Base-by-base conservation (phyloP, 2,329 filamentous ascomycete genomes). In the Colletotrichum lindemuthianum region DNA sequence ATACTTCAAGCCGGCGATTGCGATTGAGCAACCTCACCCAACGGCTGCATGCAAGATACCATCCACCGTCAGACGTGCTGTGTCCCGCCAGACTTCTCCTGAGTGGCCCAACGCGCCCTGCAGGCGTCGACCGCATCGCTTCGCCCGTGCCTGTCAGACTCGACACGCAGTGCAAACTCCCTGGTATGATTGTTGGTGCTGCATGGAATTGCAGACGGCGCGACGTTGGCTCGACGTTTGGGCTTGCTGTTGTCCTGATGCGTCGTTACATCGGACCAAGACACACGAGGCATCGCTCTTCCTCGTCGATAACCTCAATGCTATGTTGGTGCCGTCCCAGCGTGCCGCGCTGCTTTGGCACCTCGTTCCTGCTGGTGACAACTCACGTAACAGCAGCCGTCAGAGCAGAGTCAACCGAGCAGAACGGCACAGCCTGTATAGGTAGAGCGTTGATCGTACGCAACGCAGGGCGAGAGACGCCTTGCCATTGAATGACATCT, bases 91-190 rank as follows among this genome's bases (percentile, higher is more conserved):
- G 48, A 41, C 49, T 45, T 54, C n/a, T 59, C 53, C 53, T 64
- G 33, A 53, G 34, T 37, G 40, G 39, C 13, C 48, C 43, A 16
- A 47, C 47, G 52, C 48, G 5, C 32, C 11, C 52, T 66, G 59
- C 59, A 66, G 53, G 53, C 48, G n/a, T 54, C 48, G 33, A 39
- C 39, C 2, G 12, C 44, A 54, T 58, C 43, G 39, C 49, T 51
- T 40, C 40, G 39, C 58, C 51, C 32, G 49, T 54, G 50, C 59
- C 53, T 54, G 63, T 66, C 63, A 50, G 59, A 55, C 63, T 54
- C 44, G 59, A 64, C 43, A 66, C 48, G 59, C 54, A 43, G 59
- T 59, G 49, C 53, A 56, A 61, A 41, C 40, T 43, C 40, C 57
- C 51, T 24, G 39, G 34, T 51, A 56, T 32, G 50, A 47, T 47